Evolutionary conservation across 2,329 filamentous ascomycete species (phyloP).

Genomic region (Plectosphaerella plurivora): DNA sequence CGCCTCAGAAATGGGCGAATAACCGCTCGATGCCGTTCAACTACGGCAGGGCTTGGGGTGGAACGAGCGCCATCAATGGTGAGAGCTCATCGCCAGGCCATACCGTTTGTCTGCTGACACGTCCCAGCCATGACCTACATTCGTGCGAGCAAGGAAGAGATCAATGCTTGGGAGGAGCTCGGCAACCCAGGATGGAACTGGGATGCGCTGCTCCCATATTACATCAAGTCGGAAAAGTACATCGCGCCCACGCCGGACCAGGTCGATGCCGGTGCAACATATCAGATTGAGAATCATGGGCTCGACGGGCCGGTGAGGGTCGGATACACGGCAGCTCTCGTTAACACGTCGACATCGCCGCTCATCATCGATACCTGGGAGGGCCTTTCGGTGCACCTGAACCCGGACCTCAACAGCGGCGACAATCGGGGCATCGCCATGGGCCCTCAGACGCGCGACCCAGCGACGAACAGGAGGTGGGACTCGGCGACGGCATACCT

Average conservation of each 20-base stretch:
- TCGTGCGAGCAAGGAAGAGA: slow-evolving; percentile 33
- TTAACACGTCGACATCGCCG: slow-evolving; percentile 24
- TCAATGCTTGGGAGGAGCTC: slow-evolving; percentile 37
- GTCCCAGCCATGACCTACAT: slow-evolving; percentile 36
- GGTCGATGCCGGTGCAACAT: slow-evolving; percentile 26
- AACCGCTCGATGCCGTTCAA: slow-evolving; percentile 27
- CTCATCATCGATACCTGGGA: slow-evolving; percentile 25
- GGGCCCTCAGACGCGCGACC: slow-evolving; percentile 35
- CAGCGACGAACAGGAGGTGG: slow-evolving; percentile 26
- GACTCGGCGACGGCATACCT: slow-evolving; percentile 38
- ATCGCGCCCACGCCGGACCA: slow-evolving; percentile 27
- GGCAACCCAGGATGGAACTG: slow-evolving; percentile 42
- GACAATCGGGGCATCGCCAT: slow-evolving; percentile 29
- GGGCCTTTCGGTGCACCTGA: slow-evolving; percentile 24
- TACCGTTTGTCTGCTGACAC: slow-evolving; percentile 1
- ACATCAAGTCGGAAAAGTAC: slow-evolving; percentile 36
- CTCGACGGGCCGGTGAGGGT: slow-evolving; percentile 26
- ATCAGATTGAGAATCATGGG: slow-evolving; percentile 28
- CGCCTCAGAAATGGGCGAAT: slow-evolving; percentile 20
- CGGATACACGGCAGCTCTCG: slow-evolving; percentile 28
- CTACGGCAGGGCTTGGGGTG: slow-evolving; percentile 32
- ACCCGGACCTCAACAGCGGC: slow-evolving; percentile 33
- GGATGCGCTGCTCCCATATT: slow-evolving; percentile 39
- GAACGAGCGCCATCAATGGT: slow-evolving; percentile 36
- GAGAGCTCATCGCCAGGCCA: not conserved